These are phyloP conservation scores for Xerocomellus amylosporus DNA, from an alignment of 768 basidiomycete genomes.

Conservation along the genomic window DNA sequence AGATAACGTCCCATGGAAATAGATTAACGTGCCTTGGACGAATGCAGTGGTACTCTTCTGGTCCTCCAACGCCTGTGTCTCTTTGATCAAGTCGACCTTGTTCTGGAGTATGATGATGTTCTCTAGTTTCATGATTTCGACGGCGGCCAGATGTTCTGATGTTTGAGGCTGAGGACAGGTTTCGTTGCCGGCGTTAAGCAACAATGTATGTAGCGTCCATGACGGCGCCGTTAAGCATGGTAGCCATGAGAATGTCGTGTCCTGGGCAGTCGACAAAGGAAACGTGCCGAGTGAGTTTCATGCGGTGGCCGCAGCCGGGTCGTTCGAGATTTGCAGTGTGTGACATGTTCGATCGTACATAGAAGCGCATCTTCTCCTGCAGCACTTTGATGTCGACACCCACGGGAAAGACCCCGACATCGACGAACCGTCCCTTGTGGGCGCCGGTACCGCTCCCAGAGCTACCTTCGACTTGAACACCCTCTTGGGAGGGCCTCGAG, in stretches of 20 bases:
- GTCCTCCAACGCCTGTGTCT: slow-evolving; percentile 90
- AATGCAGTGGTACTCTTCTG: slow-evolving; percentile 94
- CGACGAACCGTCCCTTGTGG: slow-evolving; percentile 62
- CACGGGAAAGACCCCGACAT: slow-evolving; percentile 88
- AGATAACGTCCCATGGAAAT: not conserved
- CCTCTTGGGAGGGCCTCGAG: slow-evolving; percentile 66
- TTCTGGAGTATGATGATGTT: slow-evolving; percentile 99
- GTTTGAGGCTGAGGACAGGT: slow-evolving; percentile 99
- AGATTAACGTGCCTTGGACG: slow-evolving; percentile 69
- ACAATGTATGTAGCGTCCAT: slow-evolving; percentile 97
- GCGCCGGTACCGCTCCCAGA: not conserved
- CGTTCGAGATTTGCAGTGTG: too few relatives aligned
- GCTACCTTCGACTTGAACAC: slow-evolving; percentile 57
- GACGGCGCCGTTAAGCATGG: slow-evolving; percentile 99
- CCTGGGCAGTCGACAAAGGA: slow-evolving; percentile 79
- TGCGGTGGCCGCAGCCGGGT: slow-evolving; percentile 85
- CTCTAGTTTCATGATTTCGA: too few relatives aligned
- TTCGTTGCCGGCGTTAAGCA: slow-evolving; percentile 97
- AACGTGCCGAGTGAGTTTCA: slow-evolving; percentile 93
- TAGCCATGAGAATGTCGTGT: slow-evolving; percentile 90
- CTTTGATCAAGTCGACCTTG: slow-evolving; percentile 98
- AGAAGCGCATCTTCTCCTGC: slow-evolving; percentile 55
- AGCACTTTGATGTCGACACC: slow-evolving; percentile 77
- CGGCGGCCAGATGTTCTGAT: slow-evolving; percentile 56
- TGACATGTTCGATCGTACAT: too few relatives aligned